Conservation (phyloP, 768 basidiomycete species). For the Hygrophoropsis aurantiaca region DNA sequence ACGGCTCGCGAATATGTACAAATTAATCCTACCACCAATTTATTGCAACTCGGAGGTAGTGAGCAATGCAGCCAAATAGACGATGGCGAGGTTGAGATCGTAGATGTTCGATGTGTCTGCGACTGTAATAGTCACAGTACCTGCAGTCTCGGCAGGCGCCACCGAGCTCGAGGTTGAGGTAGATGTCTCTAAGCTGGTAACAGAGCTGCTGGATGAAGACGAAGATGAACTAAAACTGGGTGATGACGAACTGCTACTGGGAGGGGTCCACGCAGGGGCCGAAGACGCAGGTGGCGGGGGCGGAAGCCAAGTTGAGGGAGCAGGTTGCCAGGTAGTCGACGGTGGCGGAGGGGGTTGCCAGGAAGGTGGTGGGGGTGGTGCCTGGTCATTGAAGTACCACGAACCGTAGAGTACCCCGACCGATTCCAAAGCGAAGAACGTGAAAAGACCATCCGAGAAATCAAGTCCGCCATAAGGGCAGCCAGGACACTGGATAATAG, state of each 20-base stretch:
- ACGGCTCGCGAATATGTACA: background rate
- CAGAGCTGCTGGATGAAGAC: slow-evolving; percentile 2
- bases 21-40: background rate
- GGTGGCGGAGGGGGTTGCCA: slow-evolving; percentile 5
- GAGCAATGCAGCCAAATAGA: slow-evolving; percentile 20
- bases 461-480: slow-evolving; percentile 70
- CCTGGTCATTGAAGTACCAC: slow-evolving; percentile 47
- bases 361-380: slow-evolving; percentile 5
- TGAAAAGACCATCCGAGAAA: slow-evolving; percentile 65
- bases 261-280: slow-evolving; percentile 6
- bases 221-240: slow-evolving; percentile 3
- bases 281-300: slow-evolving; percentile 6
- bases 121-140: slow-evolving; percentile 4
- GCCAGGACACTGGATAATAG: slow-evolving; percentile 54
- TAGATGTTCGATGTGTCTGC: slow-evolving; percentile 10
- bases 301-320: slow-evolving; percentile 9
- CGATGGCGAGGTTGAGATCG: slow-evolving; percentile 14
- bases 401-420: slow-evolving; percentile 57
- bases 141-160: slow-evolving; percentile 10
- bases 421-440: slow-evolving; percentile 47
- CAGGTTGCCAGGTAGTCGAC: slow-evolving; percentile 6
- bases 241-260: slow-evolving; percentile 5
- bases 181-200: slow-evolving; percentile 22
- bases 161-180: slow-evolving; percentile 14
- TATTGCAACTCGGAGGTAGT: slow-evolving; percentile 8